Base-by-base conservation (phyloP, 495 filamentous ascomycete genomes). In the Penicillium daleae region DNA sequence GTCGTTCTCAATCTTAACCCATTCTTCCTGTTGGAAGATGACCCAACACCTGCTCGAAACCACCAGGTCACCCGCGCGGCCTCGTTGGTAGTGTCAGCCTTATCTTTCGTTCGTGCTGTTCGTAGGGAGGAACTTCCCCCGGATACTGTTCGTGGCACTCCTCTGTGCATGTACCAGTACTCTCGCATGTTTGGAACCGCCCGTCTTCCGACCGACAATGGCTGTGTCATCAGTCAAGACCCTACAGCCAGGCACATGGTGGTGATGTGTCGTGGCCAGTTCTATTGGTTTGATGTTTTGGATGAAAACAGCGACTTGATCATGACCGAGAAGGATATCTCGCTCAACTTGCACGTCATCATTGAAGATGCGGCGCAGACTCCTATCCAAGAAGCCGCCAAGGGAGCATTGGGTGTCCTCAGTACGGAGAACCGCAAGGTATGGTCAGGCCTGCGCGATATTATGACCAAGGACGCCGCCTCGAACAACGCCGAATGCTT, bases 271-370 rank as follows among this genome's bases (percentile, higher is more conserved):
- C 91, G 92, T 65, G 96, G 96, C 12, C 95, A 99, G 65, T 96
- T 98, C 77, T 99, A 99, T 70, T 99, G 95, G 94, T 99, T 98
- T 68, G 95, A 99, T 74, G 94, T 97, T 2, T 78, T 99, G 21
- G 95, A 99, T 66, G 90, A 95, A 66, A 95, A 96, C 71, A 89
- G 90, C 8, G 95, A 99, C 68, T 77, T 96, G 54, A 97, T 99
- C 76, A 97, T 98, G 93, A 95, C 88, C 2, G 95, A 99, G 77
- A 93, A 92, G 70, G 95, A 99, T 75, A 85, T 99, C 49, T 86
- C 90, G 6, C 82, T 97, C 66, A 99, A 99, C 70, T 80, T 99
- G 40, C 90, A 96, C 67, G 94, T 93, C 26, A 92, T 98, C 61
- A 83, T 96, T 51, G 90, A 96, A 56, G 95, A 99, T 74, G 93